These are phyloP conservation scores for Onygenales sp. DNA, from an alignment of 2,329 filamentous ascomycete species.

Conservation along the genomic window DNA sequence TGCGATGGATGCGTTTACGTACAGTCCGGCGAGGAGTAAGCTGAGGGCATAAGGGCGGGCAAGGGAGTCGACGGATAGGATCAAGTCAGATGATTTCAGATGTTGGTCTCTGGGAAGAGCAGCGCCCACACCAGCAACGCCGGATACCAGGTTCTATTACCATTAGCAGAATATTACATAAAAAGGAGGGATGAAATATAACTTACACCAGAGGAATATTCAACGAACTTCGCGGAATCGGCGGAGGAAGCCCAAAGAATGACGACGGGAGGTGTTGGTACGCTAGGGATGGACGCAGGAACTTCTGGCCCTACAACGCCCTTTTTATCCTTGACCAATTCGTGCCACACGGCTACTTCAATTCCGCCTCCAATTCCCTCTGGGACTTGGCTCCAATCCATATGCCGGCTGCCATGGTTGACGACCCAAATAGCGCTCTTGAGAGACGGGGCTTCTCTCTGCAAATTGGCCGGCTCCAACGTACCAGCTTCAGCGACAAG, in stretches of 20 bases:
- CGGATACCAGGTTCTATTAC: constrained; percentile 70
- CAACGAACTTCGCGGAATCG: constrained; percentile 58
- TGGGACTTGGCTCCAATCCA: constrained; percentile 91
- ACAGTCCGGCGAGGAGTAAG: constrained; percentile 73
- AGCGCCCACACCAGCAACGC: constrained; percentile 65
- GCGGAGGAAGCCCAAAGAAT: constrained; percentile 31
- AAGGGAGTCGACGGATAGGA: constrained; percentile 76
- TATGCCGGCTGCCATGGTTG: constrained; percentile 78
- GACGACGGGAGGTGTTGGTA: constrained; percentile 36
- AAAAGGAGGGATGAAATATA: background rate
- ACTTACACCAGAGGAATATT: constrained; percentile 61
- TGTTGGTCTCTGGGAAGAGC: constrained; percentile 67
- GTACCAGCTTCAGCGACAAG: constrained; percentile 77
- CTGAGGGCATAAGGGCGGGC: constrained; percentile 69
- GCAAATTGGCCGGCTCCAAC: constrained; percentile 68
- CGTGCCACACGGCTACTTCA: constrained; percentile 86
- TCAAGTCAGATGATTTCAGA: constrained; percentile 63
- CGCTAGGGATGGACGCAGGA: constrained; percentile 50
- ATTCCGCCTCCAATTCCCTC: constrained; percentile 64
- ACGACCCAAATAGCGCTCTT: constrained; percentile 85
- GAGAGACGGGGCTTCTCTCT: constrained; percentile 59
- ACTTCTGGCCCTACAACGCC: constrained; percentile 51
- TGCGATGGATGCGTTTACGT: constrained; percentile 72
- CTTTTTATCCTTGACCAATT: constrained; percentile 65
- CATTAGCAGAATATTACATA: constrained; percentile 8